Percentiles rank a stretch among this genome's conserved stretches.
Conservation (phyloP, 805 yeast genomes). For the Lachancea cidri region DNA sequence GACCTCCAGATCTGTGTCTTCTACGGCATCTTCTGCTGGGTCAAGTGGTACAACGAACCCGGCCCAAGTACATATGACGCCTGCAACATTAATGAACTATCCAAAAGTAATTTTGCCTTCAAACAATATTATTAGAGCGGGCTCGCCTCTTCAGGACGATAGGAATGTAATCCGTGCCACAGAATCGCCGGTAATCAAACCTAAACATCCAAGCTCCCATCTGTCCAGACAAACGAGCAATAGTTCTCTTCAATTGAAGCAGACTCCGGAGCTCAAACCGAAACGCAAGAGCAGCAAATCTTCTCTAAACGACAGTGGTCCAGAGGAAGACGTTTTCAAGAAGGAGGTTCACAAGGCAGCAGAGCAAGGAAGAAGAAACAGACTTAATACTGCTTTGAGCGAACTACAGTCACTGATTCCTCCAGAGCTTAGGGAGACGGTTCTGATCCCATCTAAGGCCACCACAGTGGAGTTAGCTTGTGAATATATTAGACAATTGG, state of each 20-base stretch:
- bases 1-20: conserved; percentile 8
- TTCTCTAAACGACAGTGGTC: conserved; percentile 14
- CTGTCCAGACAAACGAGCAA: conserved; percentile 2
- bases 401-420: conserved; percentile 71
- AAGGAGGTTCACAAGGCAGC: conserved; percentile 71
- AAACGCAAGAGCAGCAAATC: conserved; percentile 7
- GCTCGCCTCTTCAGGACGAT: conserved; percentile 9
- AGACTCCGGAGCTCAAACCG: conserved; percentile 8
- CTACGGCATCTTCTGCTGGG: conserved; percentile 2
- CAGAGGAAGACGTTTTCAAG: conserved; percentile 8
- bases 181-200: conserved; percentile 26
- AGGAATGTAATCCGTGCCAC: conserved; percentile 21
- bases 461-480: conserved; percentile 92
- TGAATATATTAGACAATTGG: conserved; percentile 50
- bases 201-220: conserved; percentile 10
- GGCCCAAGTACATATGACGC: conserved; percentile 9
- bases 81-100: conserved; percentile 22
- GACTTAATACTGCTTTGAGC: conserved; percentile 82
- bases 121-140: conserved; percentile 6
- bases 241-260: neutral
- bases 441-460: conserved; percentile 78
- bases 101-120: conserved; percentile 27
- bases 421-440: conserved; percentile 48
- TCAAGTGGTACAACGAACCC: conserved; percentile 1
- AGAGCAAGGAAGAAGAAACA: conserved; percentile 91